Percentiles rank a stretch among this genome's conserved stretches.
phyloP scores from a whole-genome alignment of 2,329 filamentous ascomycete genomes.

The Arthroderma sp. region DNA sequence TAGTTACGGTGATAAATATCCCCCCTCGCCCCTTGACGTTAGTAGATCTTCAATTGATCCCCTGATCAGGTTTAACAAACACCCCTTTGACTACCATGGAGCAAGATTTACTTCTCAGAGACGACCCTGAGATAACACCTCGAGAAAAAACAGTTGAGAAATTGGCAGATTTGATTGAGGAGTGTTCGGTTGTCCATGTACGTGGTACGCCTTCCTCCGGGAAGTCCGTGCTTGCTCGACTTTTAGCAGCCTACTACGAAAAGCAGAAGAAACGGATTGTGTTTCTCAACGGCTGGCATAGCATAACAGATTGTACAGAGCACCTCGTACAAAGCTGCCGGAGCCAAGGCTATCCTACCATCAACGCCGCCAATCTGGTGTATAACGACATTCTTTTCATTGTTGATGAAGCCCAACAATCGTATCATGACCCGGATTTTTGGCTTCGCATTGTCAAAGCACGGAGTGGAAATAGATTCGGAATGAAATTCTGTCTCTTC shows the following conservation, averaged over 20 bases:
- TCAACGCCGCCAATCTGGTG: too few species aligned
- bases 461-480: not conserved
- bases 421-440: not conserved
- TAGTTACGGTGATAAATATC: too few species aligned
- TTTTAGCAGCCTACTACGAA: not conserved
- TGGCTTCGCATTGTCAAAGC: not conserved
- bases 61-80: too few species aligned
- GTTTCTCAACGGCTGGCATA: too few species aligned
- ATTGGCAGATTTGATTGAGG: not conserved
- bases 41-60: too few species aligned
- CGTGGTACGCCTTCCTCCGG: constrained; percentile 2
- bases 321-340: too few species aligned
- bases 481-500: not conserved
- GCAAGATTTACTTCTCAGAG: too few species aligned
- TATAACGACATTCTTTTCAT: not conserved
- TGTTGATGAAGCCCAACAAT: constrained; percentile 1
- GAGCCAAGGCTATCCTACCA: too few species aligned
- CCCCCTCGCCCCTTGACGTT: too few species aligned
- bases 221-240: not conserved
- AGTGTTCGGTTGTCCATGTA: not conserved
- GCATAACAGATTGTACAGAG: too few species aligned
- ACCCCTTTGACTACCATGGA: too few species aligned
- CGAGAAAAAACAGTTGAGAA: constrained; percentile 1
- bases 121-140: not conserved
- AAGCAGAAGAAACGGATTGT: too few species aligned